These are phyloP conservation scores for Tremella fuciformis DNA, from an alignment of 768 basidiomycete species.

Conservation along the genomic window DNA sequence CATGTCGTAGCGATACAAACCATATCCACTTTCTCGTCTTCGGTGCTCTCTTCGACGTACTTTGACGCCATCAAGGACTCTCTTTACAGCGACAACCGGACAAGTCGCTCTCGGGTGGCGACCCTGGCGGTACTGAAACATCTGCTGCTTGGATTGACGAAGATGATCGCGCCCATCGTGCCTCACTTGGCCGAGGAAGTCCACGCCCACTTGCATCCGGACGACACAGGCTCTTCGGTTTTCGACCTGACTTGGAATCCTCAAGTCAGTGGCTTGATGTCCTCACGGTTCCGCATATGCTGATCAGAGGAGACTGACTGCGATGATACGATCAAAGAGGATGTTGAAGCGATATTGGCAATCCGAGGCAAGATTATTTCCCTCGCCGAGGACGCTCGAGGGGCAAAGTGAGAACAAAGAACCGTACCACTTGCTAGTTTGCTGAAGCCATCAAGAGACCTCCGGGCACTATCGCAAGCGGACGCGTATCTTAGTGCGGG, in stretches of 20 bases:
- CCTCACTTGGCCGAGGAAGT: constrained; percentile 92
- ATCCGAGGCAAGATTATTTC: constrained; percentile 64
- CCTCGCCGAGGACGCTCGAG: constrained; percentile 72
- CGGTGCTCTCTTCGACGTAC: constrained; percentile 83
- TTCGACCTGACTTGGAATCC: constrained; percentile 69
- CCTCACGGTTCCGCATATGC: background rate
- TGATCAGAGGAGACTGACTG: constrained; percentile 61
- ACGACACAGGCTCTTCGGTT: constrained; percentile 56
- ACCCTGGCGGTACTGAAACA: constrained; percentile 57
- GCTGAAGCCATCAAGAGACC: no score
- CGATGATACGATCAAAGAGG: constrained; percentile 59
- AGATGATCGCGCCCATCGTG: constrained; percentile 75
- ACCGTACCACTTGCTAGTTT: no score
- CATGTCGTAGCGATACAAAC: constrained; percentile 64
- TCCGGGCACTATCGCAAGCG: no score
- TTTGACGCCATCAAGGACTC: constrained; percentile 88
- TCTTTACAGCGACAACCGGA: constrained; percentile 67
- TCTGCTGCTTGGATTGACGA: constrained; percentile 67
- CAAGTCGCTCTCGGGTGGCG: constrained; percentile 62
- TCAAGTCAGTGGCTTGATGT: constrained; percentile 57
- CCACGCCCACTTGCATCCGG: constrained; percentile 44
- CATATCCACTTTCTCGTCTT: constrained; percentile 72
- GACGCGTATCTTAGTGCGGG: no score
- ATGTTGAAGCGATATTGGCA: constrained; percentile 65
- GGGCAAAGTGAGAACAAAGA: constrained; percentile 60